phyloP scores from a whole-genome alignment of 306 rosid species.

The Pyrus betulifolia region DNA sequence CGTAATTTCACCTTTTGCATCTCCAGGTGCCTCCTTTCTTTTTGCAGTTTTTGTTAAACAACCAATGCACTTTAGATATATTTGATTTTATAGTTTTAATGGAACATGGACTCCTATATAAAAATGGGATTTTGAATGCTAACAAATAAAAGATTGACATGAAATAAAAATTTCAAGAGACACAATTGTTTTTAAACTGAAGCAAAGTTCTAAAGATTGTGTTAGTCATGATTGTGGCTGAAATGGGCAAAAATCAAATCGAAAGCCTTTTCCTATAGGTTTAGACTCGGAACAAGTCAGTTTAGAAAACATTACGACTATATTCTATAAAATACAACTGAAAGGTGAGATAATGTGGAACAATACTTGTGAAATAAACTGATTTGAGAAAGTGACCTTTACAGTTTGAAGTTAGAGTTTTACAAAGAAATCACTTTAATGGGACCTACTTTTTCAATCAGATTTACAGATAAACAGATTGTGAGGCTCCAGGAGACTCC shows the following conservation, averaged over 20 bases:
- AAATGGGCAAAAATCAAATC: background rate
- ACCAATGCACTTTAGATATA: background rate
- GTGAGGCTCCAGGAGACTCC: slow-evolving; percentile 98
- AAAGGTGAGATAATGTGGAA: background rate
- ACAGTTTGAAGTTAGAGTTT: background rate
- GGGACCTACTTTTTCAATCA: slow-evolving; percentile 22
- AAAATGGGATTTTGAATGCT: background rate
- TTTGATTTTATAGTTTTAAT: background rate
- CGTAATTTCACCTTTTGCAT: background rate
- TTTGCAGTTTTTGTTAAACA: background rate
- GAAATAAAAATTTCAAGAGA: background rate
- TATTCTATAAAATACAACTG: background rate
- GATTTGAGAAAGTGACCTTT: background rate
- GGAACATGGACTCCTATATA: background rate
- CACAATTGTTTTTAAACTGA: background rate
- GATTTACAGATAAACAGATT: slow-evolving; percentile 92
- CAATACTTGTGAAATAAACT: background rate
- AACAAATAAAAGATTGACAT: background rate
- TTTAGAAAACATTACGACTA: background rate
- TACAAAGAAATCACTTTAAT: slow-evolving; percentile 1
- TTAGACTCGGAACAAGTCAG: background rate
- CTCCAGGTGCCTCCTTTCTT: background rate
- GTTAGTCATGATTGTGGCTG: background rate
- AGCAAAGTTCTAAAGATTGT: background rate
- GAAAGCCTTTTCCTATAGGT: background rate